These are phyloP conservation scores for Garcia nutans DNA, from an alignment of 345 rosid genomes.

Conservation along the genomic window DNA sequence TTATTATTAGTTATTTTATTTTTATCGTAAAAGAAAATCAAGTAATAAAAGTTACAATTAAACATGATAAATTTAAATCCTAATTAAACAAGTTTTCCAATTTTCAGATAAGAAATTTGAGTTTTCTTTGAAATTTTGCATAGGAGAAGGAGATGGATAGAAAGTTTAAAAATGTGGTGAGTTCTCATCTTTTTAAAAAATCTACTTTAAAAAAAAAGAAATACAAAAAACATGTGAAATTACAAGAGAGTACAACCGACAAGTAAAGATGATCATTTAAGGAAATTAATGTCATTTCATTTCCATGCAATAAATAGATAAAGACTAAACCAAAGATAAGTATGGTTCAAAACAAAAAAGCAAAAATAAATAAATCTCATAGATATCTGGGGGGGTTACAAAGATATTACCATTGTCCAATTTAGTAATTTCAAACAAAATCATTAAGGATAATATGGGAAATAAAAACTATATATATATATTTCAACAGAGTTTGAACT, in stretches of 20 bases:
- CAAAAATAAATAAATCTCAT: neutral
- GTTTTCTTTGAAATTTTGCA: too few species aligned
- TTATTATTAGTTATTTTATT: too few species aligned
- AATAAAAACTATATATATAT: neutral
- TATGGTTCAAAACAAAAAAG: too few species aligned
- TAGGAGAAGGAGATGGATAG: too few species aligned
- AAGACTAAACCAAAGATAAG: neutral
- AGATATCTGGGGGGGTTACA: neutral
- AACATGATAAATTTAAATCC: too few species aligned
- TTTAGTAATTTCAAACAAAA: neutral
- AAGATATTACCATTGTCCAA: neutral
- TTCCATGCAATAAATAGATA: neutral
- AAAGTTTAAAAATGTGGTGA: too few species aligned
- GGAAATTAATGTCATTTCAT: conserved; percentile 5
- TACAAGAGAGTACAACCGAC: neutral
- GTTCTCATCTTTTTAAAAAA: too few species aligned
- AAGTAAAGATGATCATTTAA: neutral
- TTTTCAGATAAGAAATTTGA: neutral
- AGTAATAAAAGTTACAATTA: too few species aligned
- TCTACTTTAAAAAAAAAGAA: too few species aligned
- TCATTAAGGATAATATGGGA: neutral
- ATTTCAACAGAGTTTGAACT: neutral
- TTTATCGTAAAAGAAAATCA: too few species aligned
- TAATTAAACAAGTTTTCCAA: too few species aligned
- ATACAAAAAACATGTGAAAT: too few species aligned